Evolutionary conservation across 352 stramenopile genomes (phyloP), one percentile per base, ranked within the genome.

Genomic region (Pythium scleroteichum): DNA sequence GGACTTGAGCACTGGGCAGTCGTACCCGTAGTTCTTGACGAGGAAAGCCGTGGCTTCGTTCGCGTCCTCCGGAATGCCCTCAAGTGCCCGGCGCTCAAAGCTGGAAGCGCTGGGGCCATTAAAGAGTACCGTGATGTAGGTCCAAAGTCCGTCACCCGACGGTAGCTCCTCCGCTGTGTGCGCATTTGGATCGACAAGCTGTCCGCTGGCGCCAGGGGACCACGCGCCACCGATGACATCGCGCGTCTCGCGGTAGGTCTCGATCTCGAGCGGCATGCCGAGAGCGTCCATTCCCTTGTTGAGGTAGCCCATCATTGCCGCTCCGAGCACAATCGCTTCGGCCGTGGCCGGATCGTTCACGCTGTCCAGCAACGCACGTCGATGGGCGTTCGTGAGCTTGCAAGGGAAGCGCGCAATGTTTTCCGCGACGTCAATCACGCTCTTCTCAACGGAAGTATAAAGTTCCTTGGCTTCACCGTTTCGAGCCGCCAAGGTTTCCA

Each of bases 221-320:
- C 59, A 67, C 13, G 24, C 54, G 8, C 48, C 24, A 23, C 59
- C 59, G 23, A 67, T 56, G n/a, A 67, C 41, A 3, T 52, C 45
- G 24, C 59, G 59, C 44, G 59, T 67, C 39, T 67, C 59, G 20
- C 59, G 59, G 35, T 67, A 67, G 27, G 59, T 61, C 45, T 61
- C 45, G 23, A 67, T 19, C n/a, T 67, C 59, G 19, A 67, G 51
- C 2, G 59, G 59, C 59, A 67, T 67, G 24, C 59, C 59, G 4
- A 67, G 45, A 14, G 59, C 59, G 47, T 67, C 59, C 59, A 67
- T 67, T 17, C 40, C 48, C 44, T 67, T 67, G 51, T 67, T 67
- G 33, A 67, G 45, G 45, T 67, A 67, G 3, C 59, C 59, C 59
- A 67, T 67, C 59, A 67, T 67, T 1, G 52, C 52, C 23, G 49